phyloP scores from a whole-genome alignment of 768 basidiomycete species.

The Tricholoma flavovirens region DNA sequence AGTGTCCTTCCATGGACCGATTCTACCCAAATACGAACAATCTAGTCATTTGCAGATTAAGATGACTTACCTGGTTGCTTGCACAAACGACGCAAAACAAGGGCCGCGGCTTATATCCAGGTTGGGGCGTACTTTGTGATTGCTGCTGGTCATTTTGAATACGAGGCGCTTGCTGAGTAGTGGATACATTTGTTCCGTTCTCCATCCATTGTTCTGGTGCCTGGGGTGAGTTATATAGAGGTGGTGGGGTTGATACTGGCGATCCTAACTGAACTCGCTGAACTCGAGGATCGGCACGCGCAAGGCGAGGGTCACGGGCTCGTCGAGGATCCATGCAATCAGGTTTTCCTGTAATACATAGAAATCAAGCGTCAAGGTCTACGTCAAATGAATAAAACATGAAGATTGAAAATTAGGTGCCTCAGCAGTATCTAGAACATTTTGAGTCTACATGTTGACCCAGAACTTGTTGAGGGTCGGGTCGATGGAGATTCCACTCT shows the following conservation, averaged over 20 bases:
- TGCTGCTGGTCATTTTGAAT: slow-evolving; percentile 5
- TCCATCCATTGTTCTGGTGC: slow-evolving; percentile 20
- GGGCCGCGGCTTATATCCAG: slow-evolving; percentile 59
- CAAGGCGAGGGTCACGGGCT: slow-evolving; percentile 76
- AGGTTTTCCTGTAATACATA: not conserved
- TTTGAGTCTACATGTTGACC: slow-evolving; percentile 70
- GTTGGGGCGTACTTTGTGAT: slow-evolving; percentile 2
- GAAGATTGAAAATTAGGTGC: slow-evolving; percentile 17
- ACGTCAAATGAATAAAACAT: not conserved
- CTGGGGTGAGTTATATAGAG: slow-evolving; percentile 15
- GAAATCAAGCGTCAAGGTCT: slow-evolving; percentile 8
- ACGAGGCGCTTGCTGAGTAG: slow-evolving; percentile 4
- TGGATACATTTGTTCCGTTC: slow-evolving; percentile 16
- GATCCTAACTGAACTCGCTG: slow-evolving; percentile 41
- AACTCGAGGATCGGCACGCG: slow-evolving; percentile 61
- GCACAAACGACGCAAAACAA: slow-evolving; percentile 98
- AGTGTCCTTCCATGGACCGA: slow-evolving; percentile 97
- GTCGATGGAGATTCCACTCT: slow-evolving; percentile 90
- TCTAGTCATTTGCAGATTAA: slow-evolving; percentile 1
- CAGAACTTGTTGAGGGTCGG: slow-evolving; percentile 38
- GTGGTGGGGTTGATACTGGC: slow-evolving; percentile 30
- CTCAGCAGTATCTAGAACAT: slow-evolving; percentile 96
- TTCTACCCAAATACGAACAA: slow-evolving; percentile 51
- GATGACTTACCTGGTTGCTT: slow-evolving; percentile 82
- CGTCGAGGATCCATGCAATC: slow-evolving; percentile 69